Conservation (phyloP, 768 basidiomycete species). For the Cantharellus anzutake region DNA sequence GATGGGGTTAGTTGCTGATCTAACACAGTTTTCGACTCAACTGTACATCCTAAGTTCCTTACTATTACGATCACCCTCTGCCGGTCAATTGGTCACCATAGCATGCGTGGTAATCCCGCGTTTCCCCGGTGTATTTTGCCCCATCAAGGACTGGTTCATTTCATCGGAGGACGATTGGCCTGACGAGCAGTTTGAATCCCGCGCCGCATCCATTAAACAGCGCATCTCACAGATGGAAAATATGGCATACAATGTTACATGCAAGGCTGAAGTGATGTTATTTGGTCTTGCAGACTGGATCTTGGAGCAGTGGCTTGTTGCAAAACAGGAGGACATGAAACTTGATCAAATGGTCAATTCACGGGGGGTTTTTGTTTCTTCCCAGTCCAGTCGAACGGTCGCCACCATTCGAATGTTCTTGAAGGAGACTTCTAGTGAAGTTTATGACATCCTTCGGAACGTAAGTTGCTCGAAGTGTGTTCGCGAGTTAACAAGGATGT, state of each 20-base stretch:
- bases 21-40: conserved; percentile 52
- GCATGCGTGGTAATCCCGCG: conserved; percentile 7
- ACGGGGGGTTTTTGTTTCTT: background rate
- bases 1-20: conserved; percentile 17
- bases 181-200: conserved; percentile 22
- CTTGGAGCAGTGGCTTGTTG: conserved; percentile 51
- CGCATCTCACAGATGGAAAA: conserved; percentile 58
- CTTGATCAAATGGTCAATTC: conserved; percentile 15
- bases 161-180: background rate
- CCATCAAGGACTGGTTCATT: background rate
- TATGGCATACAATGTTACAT: conserved; percentile 51
- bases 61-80: conserved; percentile 30
- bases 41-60: conserved; percentile 36
- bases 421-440: conserved; percentile 18
- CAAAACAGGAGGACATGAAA: conserved; percentile 25
- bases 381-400: conserved; percentile 11
- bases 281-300: conserved; percentile 81
- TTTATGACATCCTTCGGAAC: conserved; percentile 6
- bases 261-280: conserved; percentile 38
- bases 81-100: conserved; percentile 9
- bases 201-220: conserved; percentile 42
- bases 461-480: background rate
- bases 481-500: background rate
- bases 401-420: conserved; percentile 23
- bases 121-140: conserved; percentile 5